Evolutionary conservation across 1,139 yeast species (phyloP).

Genomic region (Suhomyces chickasaworum): DNA sequence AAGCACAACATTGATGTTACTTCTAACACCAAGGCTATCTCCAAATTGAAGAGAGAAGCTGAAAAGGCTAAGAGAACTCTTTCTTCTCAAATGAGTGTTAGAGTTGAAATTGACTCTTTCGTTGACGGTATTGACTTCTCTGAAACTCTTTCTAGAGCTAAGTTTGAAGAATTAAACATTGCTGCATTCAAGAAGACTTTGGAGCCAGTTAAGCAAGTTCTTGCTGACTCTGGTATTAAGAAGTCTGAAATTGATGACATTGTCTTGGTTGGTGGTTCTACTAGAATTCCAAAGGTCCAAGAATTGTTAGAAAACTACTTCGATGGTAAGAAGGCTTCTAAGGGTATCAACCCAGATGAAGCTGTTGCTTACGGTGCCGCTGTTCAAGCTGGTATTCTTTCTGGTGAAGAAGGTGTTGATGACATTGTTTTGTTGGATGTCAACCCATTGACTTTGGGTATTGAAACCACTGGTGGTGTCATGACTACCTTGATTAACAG

Average conservation of each 20-base stretch:
- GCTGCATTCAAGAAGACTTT: conserved; percentile 86
- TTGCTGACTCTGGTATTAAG: conserved; percentile 83
- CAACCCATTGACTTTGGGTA: conserved; percentile 52
- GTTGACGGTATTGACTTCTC: conserved; percentile 95
- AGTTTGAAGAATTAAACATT: conserved; percentile 89
- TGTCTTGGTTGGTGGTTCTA: conserved; percentile 95
- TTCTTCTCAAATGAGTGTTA: conserved; percentile 85
- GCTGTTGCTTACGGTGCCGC: conserved; percentile 61
- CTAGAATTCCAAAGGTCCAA: conserved; percentile 97
- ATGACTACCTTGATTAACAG: conserved; percentile 51
- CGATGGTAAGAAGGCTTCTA: conserved; percentile 90
- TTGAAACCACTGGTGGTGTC: conserved; percentile 53
- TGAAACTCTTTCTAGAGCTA: conserved; percentile 91
- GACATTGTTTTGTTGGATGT: conserved; percentile 53
- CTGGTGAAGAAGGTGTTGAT: conserved; percentile 65
- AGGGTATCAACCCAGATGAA: conserved; percentile 93
- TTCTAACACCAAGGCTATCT: conserved; percentile 74
- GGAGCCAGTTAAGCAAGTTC: conserved; percentile 91
- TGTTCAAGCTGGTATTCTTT: conserved; percentile 88
- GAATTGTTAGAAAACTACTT: conserved; percentile 83
- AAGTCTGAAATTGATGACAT: conserved; percentile 86
- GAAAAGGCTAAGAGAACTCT: conserved; percentile 96
- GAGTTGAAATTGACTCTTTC: conserved; percentile 93
- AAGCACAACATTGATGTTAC: conserved; percentile 79
- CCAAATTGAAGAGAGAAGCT: conserved; percentile 92